phyloP scores from a whole-genome alignment of 192 early-diverging fungal genomes.

The Umbelopsis ramanniana region DNA sequence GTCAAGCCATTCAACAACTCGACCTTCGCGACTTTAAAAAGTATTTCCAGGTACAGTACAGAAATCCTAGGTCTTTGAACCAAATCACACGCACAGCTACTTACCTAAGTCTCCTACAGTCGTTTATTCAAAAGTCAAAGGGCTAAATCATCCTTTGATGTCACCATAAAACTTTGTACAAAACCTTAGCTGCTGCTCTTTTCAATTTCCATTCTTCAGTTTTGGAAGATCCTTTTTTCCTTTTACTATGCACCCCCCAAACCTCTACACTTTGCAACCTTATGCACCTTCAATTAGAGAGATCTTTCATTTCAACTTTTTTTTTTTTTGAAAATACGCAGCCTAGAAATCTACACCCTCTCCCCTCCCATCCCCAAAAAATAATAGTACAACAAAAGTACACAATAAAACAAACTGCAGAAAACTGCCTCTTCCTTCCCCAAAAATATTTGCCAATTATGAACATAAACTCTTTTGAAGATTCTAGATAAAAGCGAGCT shows the following conservation, averaged over 20 bases:
- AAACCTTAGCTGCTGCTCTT: constrained; percentile 1
- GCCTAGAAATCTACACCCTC: neutral
- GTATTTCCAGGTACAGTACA: constrained; percentile 65
- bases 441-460: too few relatives aligned
- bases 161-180: constrained; percentile 13
- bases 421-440: too few relatives aligned
- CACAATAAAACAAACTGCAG: too few relatives aligned
- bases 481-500: too few relatives aligned
- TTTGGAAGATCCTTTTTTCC: neutral
- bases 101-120: constrained; percentile 27
- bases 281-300: neutral
- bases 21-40: constrained; percentile 72
- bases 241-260: too few relatives aligned
- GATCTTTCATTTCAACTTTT: neutral
- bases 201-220: neutral
- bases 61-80: neutral
- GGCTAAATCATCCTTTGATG: neutral
- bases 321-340: neutral
- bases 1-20: constrained; percentile 71
- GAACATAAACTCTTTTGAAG: too few relatives aligned
- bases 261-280: neutral
- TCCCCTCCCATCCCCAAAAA: constrained; percentile 4
- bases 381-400: neutral
- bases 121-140: constrained; percentile 51
- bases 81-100: neutral